phyloP scores from a whole-genome alignment of 306 rosid genomes.

The Dalbergia cochinchinensis region DNA sequence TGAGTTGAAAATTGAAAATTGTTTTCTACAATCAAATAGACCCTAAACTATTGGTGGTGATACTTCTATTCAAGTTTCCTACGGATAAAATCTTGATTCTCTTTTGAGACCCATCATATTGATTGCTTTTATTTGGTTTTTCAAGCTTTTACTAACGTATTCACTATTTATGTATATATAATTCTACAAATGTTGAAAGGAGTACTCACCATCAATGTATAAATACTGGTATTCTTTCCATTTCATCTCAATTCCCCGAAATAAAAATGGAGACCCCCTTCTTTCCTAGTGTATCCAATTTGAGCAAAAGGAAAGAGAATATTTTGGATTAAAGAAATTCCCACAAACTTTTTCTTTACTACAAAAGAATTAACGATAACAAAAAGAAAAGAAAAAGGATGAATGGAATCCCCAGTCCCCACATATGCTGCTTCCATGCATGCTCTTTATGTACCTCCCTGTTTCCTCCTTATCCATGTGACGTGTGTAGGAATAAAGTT shows the following conservation, averaged over 20 bases:
- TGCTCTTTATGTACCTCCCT: slow-evolving; percentile 49
- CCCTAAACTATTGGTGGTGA: too few relatives aligned
- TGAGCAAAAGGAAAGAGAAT: slow-evolving; percentile 28
- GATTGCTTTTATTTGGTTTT: too few relatives aligned
- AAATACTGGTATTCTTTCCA: not conserved
- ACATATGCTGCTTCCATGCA: slow-evolving; percentile 50
- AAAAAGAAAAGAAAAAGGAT: slow-evolving; percentile 33
- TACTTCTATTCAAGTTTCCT: too few relatives aligned
- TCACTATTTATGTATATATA: too few relatives aligned
- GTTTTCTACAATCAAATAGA: too few relatives aligned
- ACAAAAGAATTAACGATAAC: slow-evolving; percentile 30
- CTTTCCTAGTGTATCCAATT: slow-evolving; percentile 26
- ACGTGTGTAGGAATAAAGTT: slow-evolving; percentile 54
- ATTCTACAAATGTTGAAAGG: too few relatives aligned
- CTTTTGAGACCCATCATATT: too few relatives aligned
- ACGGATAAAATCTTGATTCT: too few relatives aligned
- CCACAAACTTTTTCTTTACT: slow-evolving; percentile 42
- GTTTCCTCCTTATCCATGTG: slow-evolving; percentile 56
- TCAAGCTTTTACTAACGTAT: too few relatives aligned
- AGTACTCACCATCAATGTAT: too few relatives aligned
- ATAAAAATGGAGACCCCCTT: slow-evolving; percentile 14
- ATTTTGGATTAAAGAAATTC: slow-evolving; percentile 42
- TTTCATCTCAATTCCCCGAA: not conserved
- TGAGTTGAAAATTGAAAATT: too few relatives aligned
- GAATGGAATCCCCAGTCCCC: slow-evolving; percentile 48